These are phyloP conservation scores for Stromatinia cepivora DNA, from an alignment of 2,329 filamentous ascomycete genomes.

Conservation along the genomic window DNA sequence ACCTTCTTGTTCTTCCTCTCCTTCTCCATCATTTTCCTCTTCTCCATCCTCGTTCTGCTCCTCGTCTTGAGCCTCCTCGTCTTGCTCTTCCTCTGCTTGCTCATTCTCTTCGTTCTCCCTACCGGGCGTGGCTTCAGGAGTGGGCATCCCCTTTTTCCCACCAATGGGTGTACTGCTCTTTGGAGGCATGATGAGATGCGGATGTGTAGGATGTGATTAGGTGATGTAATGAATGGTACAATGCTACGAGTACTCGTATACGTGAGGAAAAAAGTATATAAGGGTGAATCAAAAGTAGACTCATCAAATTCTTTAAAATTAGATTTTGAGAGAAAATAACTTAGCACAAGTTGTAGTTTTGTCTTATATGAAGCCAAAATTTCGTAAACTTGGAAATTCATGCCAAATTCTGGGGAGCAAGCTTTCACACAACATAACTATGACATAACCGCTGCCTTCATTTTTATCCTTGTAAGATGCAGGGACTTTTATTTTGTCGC, in stretches of 20 bases:
- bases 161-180: conserved; percentile 19
- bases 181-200: conserved; percentile 17
- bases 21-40: conserved; percentile 13
- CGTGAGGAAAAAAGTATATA: conserved; percentile 1
- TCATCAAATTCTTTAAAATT: not conserved
- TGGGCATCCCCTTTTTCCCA: conserved; percentile 15
- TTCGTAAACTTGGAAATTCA: conserved; percentile 21
- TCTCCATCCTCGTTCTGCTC: conserved; percentile 20
- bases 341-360: conserved; percentile 1
- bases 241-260: not conserved
- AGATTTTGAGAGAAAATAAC: not conserved
- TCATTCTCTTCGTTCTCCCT: conserved; percentile 10
- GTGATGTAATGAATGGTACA: not conserved
- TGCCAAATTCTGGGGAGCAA: conserved; percentile 20
- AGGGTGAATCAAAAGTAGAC: not conserved
- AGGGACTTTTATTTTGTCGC: not conserved
- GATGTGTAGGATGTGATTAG: not conserved
- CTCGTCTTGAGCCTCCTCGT: conserved; percentile 22
- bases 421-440: conserved; percentile 14
- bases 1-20: conserved; percentile 19
- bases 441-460: conserved; percentile 21
- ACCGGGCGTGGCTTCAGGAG: conserved; percentile 12
- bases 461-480: conserved; percentile 2
- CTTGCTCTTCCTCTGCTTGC: conserved; percentile 7
- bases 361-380: conserved; percentile 15